These are phyloP conservation scores for Candida pini DNA, from an alignment of 805 yeast genomes.

Conservation along the genomic window DNA sequence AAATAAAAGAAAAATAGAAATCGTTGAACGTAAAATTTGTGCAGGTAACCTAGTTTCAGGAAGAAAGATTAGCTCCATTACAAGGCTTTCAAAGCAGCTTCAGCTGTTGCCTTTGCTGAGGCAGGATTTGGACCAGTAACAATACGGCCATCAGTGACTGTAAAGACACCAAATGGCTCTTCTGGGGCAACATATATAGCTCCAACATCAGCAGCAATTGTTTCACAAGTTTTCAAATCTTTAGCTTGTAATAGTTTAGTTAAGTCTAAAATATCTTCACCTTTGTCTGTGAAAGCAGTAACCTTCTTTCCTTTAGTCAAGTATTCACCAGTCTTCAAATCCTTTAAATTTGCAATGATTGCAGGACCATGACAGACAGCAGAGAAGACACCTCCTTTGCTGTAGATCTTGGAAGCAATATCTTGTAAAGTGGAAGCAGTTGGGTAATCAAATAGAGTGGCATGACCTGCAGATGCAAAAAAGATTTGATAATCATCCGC, in stretches of 20 bases:
- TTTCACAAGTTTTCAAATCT: conserved; percentile 32
- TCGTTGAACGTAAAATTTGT: too few species aligned
- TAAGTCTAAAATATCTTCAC: conserved; percentile 36
- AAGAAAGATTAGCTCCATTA: too few species aligned
- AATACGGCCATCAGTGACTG: conserved; percentile 50
- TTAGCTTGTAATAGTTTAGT: conserved; percentile 22
- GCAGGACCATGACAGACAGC: conserved; percentile 72
- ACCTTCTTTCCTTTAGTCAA: conserved; percentile 47
- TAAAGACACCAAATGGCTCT: conserved; percentile 46
- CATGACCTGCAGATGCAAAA: conserved; percentile 67
- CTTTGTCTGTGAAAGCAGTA: conserved; percentile 58
- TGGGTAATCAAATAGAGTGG: conserved; percentile 44
- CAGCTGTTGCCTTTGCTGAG: conserved; percentile 6
- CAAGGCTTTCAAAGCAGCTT: conserved; percentile 5
- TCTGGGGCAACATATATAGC: conserved; percentile 42
- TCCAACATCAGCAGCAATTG: conserved; percentile 33
- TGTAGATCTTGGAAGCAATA: conserved; percentile 42
- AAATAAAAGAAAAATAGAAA: too few species aligned
- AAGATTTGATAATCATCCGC: conserved; percentile 45
- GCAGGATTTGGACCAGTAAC: conserved; percentile 63
- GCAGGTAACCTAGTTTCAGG: too few species aligned
- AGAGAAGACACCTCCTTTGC: conserved; percentile 48
- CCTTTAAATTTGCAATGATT: conserved; percentile 44
- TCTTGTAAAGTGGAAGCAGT: conserved; percentile 39
- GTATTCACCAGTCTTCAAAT: conserved; percentile 35